Evolutionary conservation across 2,329 filamentous ascomycete genomes (phyloP).

Genomic region (Periconia sp.): DNA sequence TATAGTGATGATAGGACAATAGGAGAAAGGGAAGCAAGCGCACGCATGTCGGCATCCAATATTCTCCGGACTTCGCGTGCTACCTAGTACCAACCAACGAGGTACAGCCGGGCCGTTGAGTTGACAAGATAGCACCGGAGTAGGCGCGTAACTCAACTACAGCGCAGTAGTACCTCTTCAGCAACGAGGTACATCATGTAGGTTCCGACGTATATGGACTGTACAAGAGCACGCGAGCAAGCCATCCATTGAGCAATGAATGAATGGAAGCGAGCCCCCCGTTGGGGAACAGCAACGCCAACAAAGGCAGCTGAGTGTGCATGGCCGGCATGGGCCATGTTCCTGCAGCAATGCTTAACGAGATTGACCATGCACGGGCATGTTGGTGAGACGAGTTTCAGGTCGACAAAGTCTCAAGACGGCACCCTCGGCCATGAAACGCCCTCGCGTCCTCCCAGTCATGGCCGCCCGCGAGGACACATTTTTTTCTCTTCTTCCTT

Average conservation of each 20-base stretch:
- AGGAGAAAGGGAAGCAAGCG: background rate
- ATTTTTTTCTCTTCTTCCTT: too few relatives aligned
- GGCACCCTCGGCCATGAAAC: constrained; percentile 24
- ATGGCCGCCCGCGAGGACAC: too few relatives aligned
- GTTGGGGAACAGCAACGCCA: background rate
- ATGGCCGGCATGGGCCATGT: constrained; percentile 4
- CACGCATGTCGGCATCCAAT: background rate
- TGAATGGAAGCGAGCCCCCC: background rate
- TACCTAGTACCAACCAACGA: background rate
- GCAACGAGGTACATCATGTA: too few relatives aligned
- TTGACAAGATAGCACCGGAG: too few relatives aligned
- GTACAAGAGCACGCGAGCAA: background rate
- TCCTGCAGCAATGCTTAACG: constrained; percentile 26
- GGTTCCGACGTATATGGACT: too few relatives aligned
- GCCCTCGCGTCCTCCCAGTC: too few relatives aligned
- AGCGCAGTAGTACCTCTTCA: too few relatives aligned
- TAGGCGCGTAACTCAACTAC: too few relatives aligned
- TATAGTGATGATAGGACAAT: background rate
- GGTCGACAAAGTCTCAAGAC: constrained; percentile 12
- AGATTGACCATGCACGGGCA: constrained; percentile 27
- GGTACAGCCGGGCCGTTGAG: too few relatives aligned
- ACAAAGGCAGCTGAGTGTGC: background rate
- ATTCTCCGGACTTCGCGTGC: constrained; percentile 1
- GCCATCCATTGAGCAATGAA: background rate
- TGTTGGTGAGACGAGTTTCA: constrained; percentile 35